Conservation (phyloP, 2,329 filamentous ascomycete genomes). For the Penicillium griseofulvum region DNA sequence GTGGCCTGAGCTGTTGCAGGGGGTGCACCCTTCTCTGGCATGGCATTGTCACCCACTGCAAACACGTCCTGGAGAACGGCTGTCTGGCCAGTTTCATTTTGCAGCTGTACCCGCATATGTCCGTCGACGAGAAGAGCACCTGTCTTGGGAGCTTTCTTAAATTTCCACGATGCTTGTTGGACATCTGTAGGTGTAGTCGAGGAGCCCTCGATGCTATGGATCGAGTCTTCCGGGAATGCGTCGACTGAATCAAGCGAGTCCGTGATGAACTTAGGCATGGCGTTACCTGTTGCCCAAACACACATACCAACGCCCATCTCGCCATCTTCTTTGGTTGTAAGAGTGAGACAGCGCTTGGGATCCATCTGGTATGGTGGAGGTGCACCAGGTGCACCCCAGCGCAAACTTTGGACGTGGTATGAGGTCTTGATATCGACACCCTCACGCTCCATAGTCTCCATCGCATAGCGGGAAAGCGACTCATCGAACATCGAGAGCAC, state of each 20-base stretch:
- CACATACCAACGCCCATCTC: constrained; percentile 60
- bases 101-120: constrained; percentile 55
- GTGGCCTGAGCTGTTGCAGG: constrained; percentile 61
- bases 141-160: constrained; percentile 49
- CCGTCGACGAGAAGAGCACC: constrained; percentile 56
- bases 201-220: constrained; percentile 23
- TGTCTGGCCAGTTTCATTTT: constrained; percentile 33
- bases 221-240: constrained; percentile 33
- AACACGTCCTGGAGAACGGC: constrained; percentile 55
- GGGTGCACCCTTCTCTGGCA: constrained; percentile 50
- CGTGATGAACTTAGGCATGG: constrained; percentile 35
- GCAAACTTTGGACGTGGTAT: constrained; percentile 55
- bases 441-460: constrained; percentile 54
- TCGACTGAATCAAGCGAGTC: constrained; percentile 30
- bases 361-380: constrained; percentile 39
- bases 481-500: constrained; percentile 62
- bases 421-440: constrained; percentile 59
- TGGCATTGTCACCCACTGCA: constrained; percentile 57
- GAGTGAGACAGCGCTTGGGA: constrained; percentile 48
- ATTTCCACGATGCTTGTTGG: constrained; percentile 43
- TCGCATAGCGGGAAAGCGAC: constrained; percentile 55
- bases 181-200: constrained; percentile 5
- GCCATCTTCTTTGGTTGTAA: constrained; percentile 57
- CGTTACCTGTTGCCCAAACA: constrained; percentile 53
- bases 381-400: constrained; percentile 49